A percentile compares a stretch with the other conserved stretches of the same genome.
phyloP scores from a whole-genome alignment of 2,329 filamentous ascomycete genomes.

The Colletotrichum tanaceti region DNA sequence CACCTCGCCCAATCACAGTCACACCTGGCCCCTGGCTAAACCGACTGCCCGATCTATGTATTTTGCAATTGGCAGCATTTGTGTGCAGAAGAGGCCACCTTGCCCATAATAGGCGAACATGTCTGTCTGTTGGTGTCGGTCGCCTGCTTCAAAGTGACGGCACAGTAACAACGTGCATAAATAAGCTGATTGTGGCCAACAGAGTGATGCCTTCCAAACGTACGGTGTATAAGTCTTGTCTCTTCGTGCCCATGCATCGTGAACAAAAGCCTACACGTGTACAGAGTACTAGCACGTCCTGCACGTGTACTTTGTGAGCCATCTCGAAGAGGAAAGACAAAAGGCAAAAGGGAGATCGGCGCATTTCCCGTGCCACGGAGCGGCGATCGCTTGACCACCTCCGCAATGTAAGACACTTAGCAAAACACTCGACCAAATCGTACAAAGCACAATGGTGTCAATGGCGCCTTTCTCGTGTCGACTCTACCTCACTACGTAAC shows the following conservation, averaged over 20 bases:
- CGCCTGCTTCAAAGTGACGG: background rate
- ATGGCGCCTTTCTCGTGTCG: background rate
- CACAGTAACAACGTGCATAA: background rate
- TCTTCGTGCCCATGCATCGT: background rate
- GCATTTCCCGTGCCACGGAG: slow-evolving; percentile 6
- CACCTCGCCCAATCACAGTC: slow-evolving; percentile 22
- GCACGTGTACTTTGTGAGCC: slow-evolving; percentile 20
- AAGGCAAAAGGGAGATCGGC: slow-evolving; percentile 1
- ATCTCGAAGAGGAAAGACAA: slow-evolving; percentile 16
- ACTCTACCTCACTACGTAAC: no score
- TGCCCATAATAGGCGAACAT: background rate
- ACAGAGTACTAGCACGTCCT: no score
- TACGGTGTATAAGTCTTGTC: no score
- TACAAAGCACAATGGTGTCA: background rate
- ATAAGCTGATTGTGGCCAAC: background rate
- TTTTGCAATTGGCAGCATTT: slow-evolving; percentile 19
- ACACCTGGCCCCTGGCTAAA: slow-evolving; percentile 8
- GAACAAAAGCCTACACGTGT: background rate
- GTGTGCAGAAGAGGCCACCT: slow-evolving; percentile 3
- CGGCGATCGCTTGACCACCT: slow-evolving; percentile 4
- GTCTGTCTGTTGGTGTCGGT: no score
- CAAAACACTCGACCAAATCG: background rate
- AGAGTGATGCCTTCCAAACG: background rate
- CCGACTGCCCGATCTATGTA: slow-evolving; percentile 15
- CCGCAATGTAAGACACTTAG: background rate